Evolutionary conservation across 2,329 filamentous ascomycete species (phyloP), one percentile per base, ranked within the genome.

Genomic region (Cercospora berteroae): DNA sequence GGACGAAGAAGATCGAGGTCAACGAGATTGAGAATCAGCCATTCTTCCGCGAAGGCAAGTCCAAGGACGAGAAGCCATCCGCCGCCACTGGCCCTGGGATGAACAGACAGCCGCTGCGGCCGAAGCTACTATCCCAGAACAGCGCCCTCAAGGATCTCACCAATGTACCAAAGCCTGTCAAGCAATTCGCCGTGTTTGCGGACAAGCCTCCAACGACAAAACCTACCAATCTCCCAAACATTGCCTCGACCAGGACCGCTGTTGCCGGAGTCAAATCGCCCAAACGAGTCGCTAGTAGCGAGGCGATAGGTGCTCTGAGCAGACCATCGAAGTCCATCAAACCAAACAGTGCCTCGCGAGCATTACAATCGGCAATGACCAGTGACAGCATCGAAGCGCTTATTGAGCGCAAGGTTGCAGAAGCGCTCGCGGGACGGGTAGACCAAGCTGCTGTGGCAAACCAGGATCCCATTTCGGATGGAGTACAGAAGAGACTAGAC

Each of bases 1-100:
- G 94, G 10, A 96, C 94, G 25, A 97, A 97, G 83, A 93, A 96
- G 75, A 97, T 98, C 73, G 94, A 98, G 79, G 90, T 97, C 10
- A 90, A 93, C 60, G 95, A 98, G 79, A 92, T 97, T 66, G 94
- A 98, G 79, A 98, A 98, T 76, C 93, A 97, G 76, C 90, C 96
- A 4, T 89, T 97, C 48, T 96, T 92, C 82, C 75, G 79, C 33
- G 74, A 76, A 12, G 48, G 57, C 27, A 60, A 62, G 3, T 71
- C 69, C 20, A 78, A 77, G 18, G 79, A 80, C n/a, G 69, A 79
- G 10, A 79, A 63, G 76, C 67, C 77, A 36, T 75, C 75, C 36
- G 13, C 42, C 75, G 73, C 69, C 69, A 79, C 55, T 65, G 80
- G 79, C 39, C 72, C 77, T 36, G 79, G 77, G 60, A 79, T 83